Conservation (phyloP, 352 stramenopile species). For the Globisporangium spiculum region DNA sequence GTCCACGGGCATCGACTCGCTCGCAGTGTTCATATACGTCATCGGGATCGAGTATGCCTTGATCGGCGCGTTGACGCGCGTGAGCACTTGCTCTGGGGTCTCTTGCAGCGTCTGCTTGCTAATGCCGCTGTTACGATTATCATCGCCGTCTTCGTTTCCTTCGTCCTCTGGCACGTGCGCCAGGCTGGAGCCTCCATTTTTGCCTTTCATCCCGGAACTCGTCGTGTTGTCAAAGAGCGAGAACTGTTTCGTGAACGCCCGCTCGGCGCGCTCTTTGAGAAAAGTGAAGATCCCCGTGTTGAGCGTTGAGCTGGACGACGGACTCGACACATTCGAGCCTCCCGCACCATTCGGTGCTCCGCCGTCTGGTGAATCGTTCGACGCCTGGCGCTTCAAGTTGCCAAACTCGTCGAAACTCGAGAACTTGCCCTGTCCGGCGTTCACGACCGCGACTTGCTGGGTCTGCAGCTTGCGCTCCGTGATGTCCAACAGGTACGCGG, state of each 20-base stretch:
- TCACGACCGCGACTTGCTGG: slow-evolving; percentile 46
- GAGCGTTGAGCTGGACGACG: slow-evolving; percentile 22
- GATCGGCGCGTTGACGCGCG: slow-evolving; percentile 46
- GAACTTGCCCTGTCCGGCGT: slow-evolving; percentile 57
- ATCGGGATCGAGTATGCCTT: slow-evolving; percentile 49
- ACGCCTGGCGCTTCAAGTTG: slow-evolving; percentile 61
- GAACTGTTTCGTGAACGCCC: slow-evolving; percentile 67
- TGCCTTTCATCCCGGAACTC: slow-evolving; percentile 9
- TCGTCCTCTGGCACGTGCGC: slow-evolving; percentile 47
- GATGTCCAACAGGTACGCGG: slow-evolving; percentile 66
- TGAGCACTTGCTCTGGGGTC: slow-evolving; percentile 46
- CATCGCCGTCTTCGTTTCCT: slow-evolving; percentile 31
- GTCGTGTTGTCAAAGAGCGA: slow-evolving; percentile 35
- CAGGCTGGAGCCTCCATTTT: slow-evolving; percentile 26
- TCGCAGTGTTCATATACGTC: slow-evolving; percentile 47
- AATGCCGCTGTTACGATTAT: slow-evolving; percentile 1
- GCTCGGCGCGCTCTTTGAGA: slow-evolving; percentile 64
- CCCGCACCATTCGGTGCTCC: too few relatives aligned
- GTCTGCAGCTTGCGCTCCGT: slow-evolving; percentile 66
- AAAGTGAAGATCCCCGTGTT: slow-evolving; percentile 78
- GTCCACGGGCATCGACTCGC: slow-evolving; percentile 62
- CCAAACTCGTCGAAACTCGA: slow-evolving; percentile 80
- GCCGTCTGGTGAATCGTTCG: slow-evolving; percentile 15
- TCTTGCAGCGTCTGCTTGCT: slow-evolving; percentile 17
- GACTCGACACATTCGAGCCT: slow-evolving; percentile 4